phyloP scores from a whole-genome alignment of 163 green algal species.

The Coccomyxa subellipsoidea region DNA sequence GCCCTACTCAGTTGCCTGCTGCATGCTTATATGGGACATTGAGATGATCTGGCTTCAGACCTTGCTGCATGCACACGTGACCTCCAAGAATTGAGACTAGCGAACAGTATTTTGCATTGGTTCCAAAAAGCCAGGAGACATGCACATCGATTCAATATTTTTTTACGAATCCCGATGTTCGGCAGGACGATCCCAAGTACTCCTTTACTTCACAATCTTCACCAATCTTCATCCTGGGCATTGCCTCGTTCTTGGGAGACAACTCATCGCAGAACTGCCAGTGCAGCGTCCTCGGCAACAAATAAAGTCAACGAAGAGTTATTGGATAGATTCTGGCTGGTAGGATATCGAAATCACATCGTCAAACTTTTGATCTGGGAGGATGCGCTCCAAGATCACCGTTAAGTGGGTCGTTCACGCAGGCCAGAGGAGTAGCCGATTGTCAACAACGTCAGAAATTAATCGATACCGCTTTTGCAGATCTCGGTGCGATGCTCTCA shows the following conservation, averaged over 20 bases:
- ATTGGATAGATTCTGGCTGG: constrained; percentile 9
- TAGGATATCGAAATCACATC: background rate
- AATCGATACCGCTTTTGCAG: background rate
- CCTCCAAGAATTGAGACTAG: too few relatives aligned
- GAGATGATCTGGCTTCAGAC: too few relatives aligned
- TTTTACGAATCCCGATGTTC: too few relatives aligned
- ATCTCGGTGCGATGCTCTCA: background rate
- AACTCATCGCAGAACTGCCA: background rate
- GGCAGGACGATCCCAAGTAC: too few relatives aligned
- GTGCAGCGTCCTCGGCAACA: background rate
- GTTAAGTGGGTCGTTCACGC: background rate
- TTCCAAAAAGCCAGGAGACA: too few relatives aligned
- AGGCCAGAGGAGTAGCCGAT: constrained; percentile 9
- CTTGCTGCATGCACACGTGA: too few relatives aligned
- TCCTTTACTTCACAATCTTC: too few relatives aligned
- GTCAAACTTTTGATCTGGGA: background rate
- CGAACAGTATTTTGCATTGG: too few relatives aligned
- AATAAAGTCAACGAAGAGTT: background rate
- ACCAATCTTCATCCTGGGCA: too few relatives aligned
- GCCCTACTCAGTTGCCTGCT: too few relatives aligned
- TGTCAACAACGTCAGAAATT: background rate
- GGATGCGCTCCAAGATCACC: background rate
- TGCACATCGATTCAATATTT: too few relatives aligned
- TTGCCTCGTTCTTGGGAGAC: background rate
- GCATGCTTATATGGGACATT: too few relatives aligned